Conservation (phyloP, 1,284 basidiomycete species). For the Austropuccinia psidii region DNA sequence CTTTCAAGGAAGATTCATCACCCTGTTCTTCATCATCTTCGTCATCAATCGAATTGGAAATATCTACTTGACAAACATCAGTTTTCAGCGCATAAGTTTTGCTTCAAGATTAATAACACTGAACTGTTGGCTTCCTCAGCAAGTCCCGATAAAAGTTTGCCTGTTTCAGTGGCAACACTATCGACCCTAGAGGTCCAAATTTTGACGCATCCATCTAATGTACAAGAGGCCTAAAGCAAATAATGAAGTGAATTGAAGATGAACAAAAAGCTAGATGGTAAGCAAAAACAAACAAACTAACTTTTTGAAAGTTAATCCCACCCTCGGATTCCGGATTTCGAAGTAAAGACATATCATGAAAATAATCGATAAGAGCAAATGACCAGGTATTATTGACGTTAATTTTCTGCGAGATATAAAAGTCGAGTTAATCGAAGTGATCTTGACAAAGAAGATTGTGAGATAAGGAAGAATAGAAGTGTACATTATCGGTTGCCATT, state of each 20-base stretch:
- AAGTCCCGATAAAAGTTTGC: constrained; percentile 86
- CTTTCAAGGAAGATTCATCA: constrained; percentile 50
- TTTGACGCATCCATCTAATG: constrained; percentile 97
- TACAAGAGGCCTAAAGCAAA: constrained; percentile 98
- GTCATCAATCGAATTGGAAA: constrained; percentile 48
- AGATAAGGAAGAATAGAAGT: constrained; percentile 44
- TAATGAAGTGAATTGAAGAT: constrained; percentile 47
- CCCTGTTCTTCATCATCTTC: constrained; percentile 57
- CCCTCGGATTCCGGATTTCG: constrained; percentile 78
- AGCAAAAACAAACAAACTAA: neutral
- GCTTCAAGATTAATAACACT: neutral
- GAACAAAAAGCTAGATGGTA: neutral
- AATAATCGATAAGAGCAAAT: constrained; percentile 97
- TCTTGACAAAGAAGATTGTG: neutral
- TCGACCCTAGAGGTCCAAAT: constrained; percentile 99
- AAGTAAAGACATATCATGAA: constrained; percentile 96
- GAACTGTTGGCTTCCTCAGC: constrained; percentile 52
- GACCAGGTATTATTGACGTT: constrained; percentile 97
- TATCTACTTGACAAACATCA: constrained; percentile 24
- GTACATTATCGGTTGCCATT: constrained; percentile 95
- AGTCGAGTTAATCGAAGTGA: neutral
- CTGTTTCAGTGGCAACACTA: constrained; percentile 91
- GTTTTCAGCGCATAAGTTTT: constrained; percentile 24
- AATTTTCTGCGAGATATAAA: constrained; percentile 68
- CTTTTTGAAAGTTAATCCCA: constrained; percentile 36